These are phyloP conservation scores for Colletotrichum scovillei DNA, from an alignment of 2,329 filamentous ascomycete species.

Conservation along the genomic window DNA sequence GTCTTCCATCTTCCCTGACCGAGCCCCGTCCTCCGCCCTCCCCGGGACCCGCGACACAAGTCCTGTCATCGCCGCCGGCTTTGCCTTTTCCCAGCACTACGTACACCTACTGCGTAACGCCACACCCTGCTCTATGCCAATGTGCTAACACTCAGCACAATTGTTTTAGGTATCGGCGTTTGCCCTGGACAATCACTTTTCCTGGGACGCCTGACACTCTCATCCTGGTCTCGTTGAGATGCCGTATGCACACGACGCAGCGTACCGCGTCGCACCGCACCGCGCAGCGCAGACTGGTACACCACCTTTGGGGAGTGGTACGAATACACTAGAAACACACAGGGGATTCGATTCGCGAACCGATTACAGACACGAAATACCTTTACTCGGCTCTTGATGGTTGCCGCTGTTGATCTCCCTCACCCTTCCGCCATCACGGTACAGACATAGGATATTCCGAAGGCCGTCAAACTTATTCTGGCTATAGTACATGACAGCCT, in stretches of 20 bases:
- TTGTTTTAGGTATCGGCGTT: neutral
- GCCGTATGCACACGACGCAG: conserved; percentile 19
- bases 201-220: conserved; percentile 5
- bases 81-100: neutral
- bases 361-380: conserved; percentile 2
- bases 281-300: neutral
- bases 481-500: neutral
- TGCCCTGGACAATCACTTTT: conserved; percentile 17
- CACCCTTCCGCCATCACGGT: conserved; percentile 7
- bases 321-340: neutral
- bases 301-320: neutral
- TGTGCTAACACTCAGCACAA: neutral
- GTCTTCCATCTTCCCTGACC: conserved; percentile 17
- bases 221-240: conserved; percentile 19
- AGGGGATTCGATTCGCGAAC: neutral
- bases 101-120: neutral
- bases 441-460: neutral
- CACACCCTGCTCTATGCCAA: conserved; percentile 1
- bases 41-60: conserved; percentile 25
- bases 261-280: neutral
- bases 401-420: conserved; percentile 10
- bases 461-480: neutral
- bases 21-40: conserved; percentile 29
- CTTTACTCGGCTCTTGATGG: neutral
- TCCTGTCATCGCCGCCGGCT: conserved; percentile 15